Conservation (phyloP, 371 early-diverging fungal genomes). For the Ordospora colligata region DNA sequence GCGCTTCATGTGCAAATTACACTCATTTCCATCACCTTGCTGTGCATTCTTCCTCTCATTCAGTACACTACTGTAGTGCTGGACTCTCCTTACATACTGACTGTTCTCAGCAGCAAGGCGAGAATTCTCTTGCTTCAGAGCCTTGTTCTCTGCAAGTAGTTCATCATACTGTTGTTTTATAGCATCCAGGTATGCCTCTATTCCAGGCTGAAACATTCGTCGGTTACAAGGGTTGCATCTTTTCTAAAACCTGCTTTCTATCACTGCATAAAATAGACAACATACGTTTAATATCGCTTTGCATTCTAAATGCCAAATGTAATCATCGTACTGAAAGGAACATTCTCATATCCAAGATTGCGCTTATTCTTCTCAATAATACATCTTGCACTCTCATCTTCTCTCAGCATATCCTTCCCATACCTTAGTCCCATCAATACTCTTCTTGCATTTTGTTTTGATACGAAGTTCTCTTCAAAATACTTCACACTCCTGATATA, state of each 20-base stretch:
- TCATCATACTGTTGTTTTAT: constrained; percentile 30
- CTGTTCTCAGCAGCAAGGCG: background rate
- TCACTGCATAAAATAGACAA: background rate
- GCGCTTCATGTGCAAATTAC: background rate
- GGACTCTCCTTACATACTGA: constrained; percentile 5
- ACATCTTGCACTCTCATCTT: background rate
- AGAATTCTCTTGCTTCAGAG: constrained; percentile 3
- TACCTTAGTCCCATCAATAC: background rate
- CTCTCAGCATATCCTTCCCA: background rate
- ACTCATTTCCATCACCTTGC: background rate
- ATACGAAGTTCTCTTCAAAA: constrained; percentile 10
- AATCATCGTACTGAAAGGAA: constrained; percentile 7
- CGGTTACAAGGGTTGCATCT: background rate
- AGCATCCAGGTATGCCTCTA: constrained; percentile 24
- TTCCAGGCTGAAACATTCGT: constrained; percentile 26
- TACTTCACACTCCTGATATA: constrained; percentile 6
- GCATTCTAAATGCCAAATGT: constrained; percentile 13
- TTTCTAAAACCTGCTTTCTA: background rate
- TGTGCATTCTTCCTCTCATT: background rate
- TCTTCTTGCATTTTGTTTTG: constrained; percentile 20
- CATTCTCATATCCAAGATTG: constrained; percentile 19
- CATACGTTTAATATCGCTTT: background rate
- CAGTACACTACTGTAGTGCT: background rate
- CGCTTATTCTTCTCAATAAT: constrained; percentile 22
- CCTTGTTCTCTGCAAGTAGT: constrained; percentile 13